Base-by-base conservation (phyloP, 306 rosid genomes). In the Cucurbita ficifolia region DNA sequence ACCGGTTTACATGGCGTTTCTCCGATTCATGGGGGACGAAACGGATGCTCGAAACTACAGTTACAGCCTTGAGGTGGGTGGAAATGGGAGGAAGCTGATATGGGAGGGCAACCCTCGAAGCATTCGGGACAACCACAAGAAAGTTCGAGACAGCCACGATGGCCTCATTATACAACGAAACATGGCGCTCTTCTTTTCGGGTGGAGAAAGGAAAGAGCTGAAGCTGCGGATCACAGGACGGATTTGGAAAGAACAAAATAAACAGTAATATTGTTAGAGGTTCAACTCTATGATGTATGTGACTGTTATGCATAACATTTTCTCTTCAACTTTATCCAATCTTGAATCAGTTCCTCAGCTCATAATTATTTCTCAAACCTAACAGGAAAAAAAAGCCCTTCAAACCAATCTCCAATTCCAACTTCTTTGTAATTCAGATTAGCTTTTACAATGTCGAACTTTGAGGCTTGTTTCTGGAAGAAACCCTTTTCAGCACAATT, bases 81-180 rank as follows among this genome's bases (percentile, higher is more conserved):
- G 74, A n/a, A 48, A 70, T 49, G 74, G 74, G 0, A 48, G 74
- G 45, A 70, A 70, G 39, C 59, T 70, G 21, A 70, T 50, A 8
- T 70, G 74, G 74, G 74, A 70, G 24, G 74, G 74, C 24, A 70
- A 48, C 45, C 74, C 74, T 48, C 74, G 74, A 24, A 70, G 74
- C 45, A 70, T 70, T 8, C 54, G 74, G 59, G 74, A 70, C 58
- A 70, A 49, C 59, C 74, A 70, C 58, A 48, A 49, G 43, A 70
- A 70, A 29, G 74, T 70, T 16, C 14, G 74, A 29, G 74, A 70
- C 45, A 70, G 74, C 58, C 74, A 70, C 14, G 74, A 70, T 2
- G 74, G 74, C 4, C 74, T 70, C 14, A 70, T 70, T 49, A 70
- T 70, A 48, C 74, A 70, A 0, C 22, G 74, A 48, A 70, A 70